Evolutionary conservation across 139 green algal species (phyloP).

Genomic region (Coelastrella sp.): DNA sequence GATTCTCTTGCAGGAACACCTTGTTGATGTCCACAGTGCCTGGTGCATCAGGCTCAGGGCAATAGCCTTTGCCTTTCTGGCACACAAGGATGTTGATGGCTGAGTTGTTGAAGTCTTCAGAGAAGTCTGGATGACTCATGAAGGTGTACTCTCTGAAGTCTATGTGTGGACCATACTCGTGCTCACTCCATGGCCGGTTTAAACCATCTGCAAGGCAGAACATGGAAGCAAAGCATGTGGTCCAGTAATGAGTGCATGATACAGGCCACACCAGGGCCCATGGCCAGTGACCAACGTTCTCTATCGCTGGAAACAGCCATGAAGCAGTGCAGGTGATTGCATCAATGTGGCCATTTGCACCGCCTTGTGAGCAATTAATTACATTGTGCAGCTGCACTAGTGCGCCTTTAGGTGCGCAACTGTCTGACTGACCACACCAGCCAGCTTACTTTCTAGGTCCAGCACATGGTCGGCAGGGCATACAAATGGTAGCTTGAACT

Average conservation of each 20-base stretch:
- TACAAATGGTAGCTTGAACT: slow-evolving; percentile 82
- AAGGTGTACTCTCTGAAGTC: slow-evolving; percentile 85
- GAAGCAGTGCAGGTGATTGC: no score
- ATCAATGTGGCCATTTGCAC: no score
- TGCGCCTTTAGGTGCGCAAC: no score
- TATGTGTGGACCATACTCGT: slow-evolving; percentile 66
- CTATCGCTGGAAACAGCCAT: no score
- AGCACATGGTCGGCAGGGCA: slow-evolving; percentile 95
- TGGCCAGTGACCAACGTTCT: no score
- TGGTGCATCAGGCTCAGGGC: slow-evolving; percentile 56
- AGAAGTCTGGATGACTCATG: slow-evolving; percentile 56
- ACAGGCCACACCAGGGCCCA: no score
- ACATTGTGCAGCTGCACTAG: no score
- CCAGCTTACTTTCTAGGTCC: slow-evolving; percentile 78
- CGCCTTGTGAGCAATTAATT: no score
- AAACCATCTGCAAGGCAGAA: slow-evolving; percentile 32
- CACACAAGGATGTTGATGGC: slow-evolving; percentile 56
- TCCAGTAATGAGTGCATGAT: no score
- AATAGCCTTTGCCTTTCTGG: slow-evolving; percentile 41
- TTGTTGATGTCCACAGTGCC: slow-evolving; percentile 49
- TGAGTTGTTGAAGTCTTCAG: not conserved
- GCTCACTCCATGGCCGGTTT: not conserved
- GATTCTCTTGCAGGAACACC: slow-evolving; percentile 43
- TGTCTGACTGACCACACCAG: not conserved
- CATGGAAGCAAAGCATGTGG: not conserved